phyloP scores from a whole-genome alignment of 1,139 yeast genomes.

The Nakaseomyces sp. region DNA sequence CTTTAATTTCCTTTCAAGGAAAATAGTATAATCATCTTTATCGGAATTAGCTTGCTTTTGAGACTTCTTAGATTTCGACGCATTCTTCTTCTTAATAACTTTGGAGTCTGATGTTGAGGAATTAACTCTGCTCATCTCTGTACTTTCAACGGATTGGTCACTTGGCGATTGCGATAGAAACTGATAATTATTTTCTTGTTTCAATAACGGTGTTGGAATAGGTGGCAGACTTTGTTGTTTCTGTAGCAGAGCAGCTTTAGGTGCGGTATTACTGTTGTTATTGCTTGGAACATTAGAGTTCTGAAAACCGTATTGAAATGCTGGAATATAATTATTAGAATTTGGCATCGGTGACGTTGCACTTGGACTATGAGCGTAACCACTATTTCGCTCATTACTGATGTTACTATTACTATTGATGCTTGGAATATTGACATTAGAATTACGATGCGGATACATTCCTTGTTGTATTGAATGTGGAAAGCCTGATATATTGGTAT shows the following conservation, averaged over 20 bases:
- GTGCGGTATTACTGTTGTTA: not conserved
- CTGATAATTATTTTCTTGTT: not conserved
- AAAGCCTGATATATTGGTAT: not conserved
- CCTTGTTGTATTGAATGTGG: not conserved
- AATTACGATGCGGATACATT: not conserved
- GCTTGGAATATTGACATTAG: not conserved
- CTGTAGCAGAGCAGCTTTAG: not conserved
- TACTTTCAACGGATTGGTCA: not conserved
- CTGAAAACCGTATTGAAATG: not conserved
- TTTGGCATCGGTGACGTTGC: not conserved
- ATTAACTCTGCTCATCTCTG: not conserved
- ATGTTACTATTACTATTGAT: not conserved
- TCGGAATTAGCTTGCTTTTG: not conserved
- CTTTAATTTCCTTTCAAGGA: constrained; percentile 44
- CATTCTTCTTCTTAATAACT: not conserved
- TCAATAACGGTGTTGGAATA: not conserved
- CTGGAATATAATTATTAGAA: not conserved
- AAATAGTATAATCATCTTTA: constrained; percentile 45
- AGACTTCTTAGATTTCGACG: not conserved
- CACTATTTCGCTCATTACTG: not conserved
- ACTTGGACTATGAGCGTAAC: not conserved
- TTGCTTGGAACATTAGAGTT: not conserved
- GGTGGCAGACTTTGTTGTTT: not conserved
- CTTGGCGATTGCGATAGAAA: not conserved
- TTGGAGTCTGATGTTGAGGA: not conserved